These are phyloP conservation scores for Puccinia brachypodii DNA, from an alignment of 1,284 basidiomycete genomes.

Conservation along the genomic window DNA sequence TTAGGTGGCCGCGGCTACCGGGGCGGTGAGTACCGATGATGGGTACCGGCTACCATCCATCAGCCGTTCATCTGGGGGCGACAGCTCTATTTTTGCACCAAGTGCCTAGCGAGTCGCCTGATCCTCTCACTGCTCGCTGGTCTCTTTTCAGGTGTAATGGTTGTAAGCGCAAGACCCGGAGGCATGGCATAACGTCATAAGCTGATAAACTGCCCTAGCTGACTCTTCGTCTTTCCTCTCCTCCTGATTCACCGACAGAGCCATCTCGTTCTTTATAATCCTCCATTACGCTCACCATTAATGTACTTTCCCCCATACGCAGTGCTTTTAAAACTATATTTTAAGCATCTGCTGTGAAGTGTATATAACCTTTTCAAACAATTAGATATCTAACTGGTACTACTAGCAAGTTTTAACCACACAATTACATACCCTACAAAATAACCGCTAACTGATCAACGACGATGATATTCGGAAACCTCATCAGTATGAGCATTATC, in stretches of 20 bases:
- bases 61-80: too few relatives aligned
- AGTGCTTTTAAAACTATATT: too few relatives aligned
- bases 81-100: too few relatives aligned
- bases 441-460: neutral
- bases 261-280: too few relatives aligned
- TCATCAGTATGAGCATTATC: neutral
- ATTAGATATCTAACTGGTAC: too few relatives aligned
- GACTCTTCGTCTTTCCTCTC: neutral
- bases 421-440: neutral
- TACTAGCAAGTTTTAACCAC: neutral
- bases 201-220: neutral
- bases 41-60: too few relatives aligned
- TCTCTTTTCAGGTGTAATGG: neutral
- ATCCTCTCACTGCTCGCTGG: neutral
- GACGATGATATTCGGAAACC: neutral
- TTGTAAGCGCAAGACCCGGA: neutral
- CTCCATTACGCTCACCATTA: too few relatives aligned
- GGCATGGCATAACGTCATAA: neutral
- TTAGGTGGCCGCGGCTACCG: too few relatives aligned
- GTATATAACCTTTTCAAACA: too few relatives aligned
- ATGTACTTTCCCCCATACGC: too few relatives aligned
- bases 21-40: too few relatives aligned
- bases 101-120: neutral
- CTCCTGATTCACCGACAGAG: neutral
- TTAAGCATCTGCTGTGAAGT: too few relatives aligned